These are phyloP conservation scores for Sordaria brevicollis DNA, from an alignment of 495 filamentous ascomycete genomes.

Conservation along the genomic window DNA sequence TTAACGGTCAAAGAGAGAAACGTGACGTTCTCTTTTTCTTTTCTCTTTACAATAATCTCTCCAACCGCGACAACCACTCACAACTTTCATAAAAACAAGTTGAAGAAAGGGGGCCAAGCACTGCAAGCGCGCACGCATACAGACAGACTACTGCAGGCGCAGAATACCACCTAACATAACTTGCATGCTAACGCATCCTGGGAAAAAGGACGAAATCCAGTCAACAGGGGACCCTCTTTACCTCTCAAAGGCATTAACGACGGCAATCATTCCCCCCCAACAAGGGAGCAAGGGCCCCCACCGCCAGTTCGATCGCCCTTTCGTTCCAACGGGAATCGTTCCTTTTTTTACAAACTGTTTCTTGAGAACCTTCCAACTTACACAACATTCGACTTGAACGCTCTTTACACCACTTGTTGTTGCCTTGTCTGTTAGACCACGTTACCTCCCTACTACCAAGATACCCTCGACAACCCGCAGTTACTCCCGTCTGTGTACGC, in stretches of 20 bases:
- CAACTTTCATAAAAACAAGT: neutral
- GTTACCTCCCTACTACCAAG: neutral
- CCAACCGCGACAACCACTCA: neutral
- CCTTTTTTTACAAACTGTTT: neutral
- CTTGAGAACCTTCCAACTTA: neutral
- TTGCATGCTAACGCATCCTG: neutral
- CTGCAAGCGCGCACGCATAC: neutral
- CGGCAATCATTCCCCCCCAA: neutral
- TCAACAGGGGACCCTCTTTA: neutral
- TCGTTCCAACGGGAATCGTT: neutral
- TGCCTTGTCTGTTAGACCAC: neutral
- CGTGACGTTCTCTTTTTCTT: no score
- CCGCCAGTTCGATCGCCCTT: neutral
- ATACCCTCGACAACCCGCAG: neutral
- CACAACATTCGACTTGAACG: neutral
- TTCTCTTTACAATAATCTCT: no score
- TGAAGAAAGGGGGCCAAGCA: neutral
- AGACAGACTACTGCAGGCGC: neutral
- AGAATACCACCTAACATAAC: neutral
- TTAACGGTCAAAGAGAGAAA: neutral
- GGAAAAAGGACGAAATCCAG: neutral
- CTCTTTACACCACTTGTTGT: neutral
- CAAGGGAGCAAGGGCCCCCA: neutral
- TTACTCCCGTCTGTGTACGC: neutral
- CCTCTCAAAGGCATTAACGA: neutral